Conservation (phyloP, 2,329 filamentous ascomycete species). For the Coleophoma cylindrospora region DNA sequence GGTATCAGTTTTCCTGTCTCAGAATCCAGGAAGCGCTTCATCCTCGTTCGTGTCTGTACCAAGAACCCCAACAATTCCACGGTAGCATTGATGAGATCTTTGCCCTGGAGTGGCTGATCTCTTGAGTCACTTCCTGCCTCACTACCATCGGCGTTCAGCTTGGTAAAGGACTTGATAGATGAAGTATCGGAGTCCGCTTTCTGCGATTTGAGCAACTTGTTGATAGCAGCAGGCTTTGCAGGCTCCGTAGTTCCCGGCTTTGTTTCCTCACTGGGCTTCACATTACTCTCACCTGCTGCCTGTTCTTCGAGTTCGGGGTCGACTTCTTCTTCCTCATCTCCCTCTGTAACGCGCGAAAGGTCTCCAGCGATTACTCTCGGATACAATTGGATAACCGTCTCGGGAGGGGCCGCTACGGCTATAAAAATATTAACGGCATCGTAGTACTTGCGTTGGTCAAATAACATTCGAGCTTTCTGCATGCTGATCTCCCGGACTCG, state of each 20-base stretch:
- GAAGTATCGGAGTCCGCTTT: conserved; percentile 36
- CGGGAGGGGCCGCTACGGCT: conserved; percentile 72
- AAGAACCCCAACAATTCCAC: conserved; percentile 82
- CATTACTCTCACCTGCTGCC: conserved; percentile 32
- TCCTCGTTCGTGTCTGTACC: conserved; percentile 70
- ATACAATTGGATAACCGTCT: conserved; percentile 80
- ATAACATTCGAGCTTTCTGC: conserved; percentile 81
- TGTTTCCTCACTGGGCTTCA: conserved; percentile 21
- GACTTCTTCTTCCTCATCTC: conserved; percentile 35
- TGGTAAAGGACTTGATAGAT: conserved; percentile 56
- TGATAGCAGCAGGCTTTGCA: conserved; percentile 30
- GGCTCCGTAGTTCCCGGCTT: conserved; percentile 16
- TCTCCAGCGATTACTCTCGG: conserved; percentile 80
- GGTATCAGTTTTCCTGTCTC: conserved; percentile 57
- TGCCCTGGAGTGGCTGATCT: conserved; percentile 63
- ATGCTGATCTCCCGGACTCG: conserved; percentile 84
- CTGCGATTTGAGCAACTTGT: conserved; percentile 32
- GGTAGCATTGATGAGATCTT: conserved; percentile 77
- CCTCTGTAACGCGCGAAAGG: conserved; percentile 56
- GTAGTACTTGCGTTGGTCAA: conserved; percentile 76
- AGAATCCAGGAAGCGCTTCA: conserved; percentile 58
- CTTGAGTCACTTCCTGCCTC: conserved; percentile 50
- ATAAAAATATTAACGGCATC: conserved; percentile 86
- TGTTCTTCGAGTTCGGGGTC: conserved; percentile 31
- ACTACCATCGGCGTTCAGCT: conserved; percentile 40